Conservation (phyloP, 805 yeast genomes). For the Zygosaccharomyces kombuchaensis region DNA sequence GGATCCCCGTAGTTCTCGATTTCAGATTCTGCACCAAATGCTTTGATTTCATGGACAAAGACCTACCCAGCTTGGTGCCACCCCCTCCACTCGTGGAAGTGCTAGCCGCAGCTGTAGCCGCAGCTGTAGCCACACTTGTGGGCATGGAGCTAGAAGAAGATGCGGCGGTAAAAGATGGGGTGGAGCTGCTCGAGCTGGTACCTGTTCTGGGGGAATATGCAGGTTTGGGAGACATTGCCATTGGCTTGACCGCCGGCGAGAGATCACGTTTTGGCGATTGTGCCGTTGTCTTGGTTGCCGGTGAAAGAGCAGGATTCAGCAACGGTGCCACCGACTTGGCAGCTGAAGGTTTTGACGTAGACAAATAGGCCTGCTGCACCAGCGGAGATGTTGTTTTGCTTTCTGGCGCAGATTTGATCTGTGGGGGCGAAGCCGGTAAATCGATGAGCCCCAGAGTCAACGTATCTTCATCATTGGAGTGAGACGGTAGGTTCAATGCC, state of each 20-base stretch:
- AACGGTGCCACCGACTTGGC: not conserved
- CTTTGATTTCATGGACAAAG: slow-evolving; percentile 34
- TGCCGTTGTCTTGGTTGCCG: not conserved
- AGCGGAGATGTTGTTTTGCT: not conserved
- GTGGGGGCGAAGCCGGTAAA: not conserved
- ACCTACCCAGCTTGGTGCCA: slow-evolving; percentile 27
- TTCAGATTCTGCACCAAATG: slow-evolving; percentile 26
- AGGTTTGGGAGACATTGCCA: not conserved
- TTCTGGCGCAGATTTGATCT: not conserved
- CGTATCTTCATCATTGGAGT: slow-evolving; percentile 12
- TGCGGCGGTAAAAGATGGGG: not conserved
- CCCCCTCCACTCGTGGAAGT: slow-evolving; percentile 10
- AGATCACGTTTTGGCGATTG: not conserved
- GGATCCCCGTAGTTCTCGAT: slow-evolving; percentile 17
- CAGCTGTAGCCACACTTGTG: not conserved
- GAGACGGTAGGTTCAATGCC: slow-evolving; percentile 11
- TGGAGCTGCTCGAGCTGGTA: not conserved
- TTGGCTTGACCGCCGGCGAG: not conserved
- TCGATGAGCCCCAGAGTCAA: slow-evolving; percentile 11
- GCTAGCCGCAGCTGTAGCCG: slow-evolving; percentile 5
- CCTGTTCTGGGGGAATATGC: not conserved
- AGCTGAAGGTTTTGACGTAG: not conserved
- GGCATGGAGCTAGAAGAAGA: not conserved
- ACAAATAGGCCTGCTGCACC: not conserved
- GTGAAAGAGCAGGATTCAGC: not conserved